Evolutionary conservation across 805 yeast species (phyloP), one percentile per base, ranked within the genome.

Genomic region (Myxozyma neotropica): DNA sequence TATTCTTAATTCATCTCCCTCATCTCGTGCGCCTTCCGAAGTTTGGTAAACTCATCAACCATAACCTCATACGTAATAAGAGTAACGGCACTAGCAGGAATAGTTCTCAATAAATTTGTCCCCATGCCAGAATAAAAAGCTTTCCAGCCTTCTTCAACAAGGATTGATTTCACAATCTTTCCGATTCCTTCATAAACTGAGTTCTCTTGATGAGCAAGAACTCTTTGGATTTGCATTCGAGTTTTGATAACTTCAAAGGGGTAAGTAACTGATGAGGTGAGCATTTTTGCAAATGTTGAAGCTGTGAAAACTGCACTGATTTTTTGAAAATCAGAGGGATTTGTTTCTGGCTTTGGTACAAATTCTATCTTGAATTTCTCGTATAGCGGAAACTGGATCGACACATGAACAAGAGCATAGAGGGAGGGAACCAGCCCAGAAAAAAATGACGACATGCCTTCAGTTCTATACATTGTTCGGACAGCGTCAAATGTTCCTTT

Each of bases 201-300:
- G n/a, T 48, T 50, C 5, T 26, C 55, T 36, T 29, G 17, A 31
- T 33, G 52, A 12, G 59, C 56, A 4, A 65, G 59, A 3, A 50
- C 62, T 2, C 64, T 50, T 24, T 49, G 72, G 63, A 88, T 81
- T 74, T 93, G 99, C 82, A 91, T 81, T 69, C 98, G 80, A 12
- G 98, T 91, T 68, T 98, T 80, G 53, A 94, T 77, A 33, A 93
- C 92, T 73, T 93, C 99, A 75, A 93, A 98, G 1, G 99, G 98
- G 71, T 93, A 58, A 0, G 98, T 93, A 53, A 90, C 78, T 0
- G 89, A 80, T 45, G 94, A 86, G 1, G 98, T 97, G 49, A 87
- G 78, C 87, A 92, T 88, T 72, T 93, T 93, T 3, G 96, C 87
- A 8, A 85, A 68, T 8, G 91, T 82, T 1, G 95, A 87, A 1